phyloP scores from a whole-genome alignment of 495 filamentous ascomycete genomes.

The Xanthoparmelia taractica region DNA sequence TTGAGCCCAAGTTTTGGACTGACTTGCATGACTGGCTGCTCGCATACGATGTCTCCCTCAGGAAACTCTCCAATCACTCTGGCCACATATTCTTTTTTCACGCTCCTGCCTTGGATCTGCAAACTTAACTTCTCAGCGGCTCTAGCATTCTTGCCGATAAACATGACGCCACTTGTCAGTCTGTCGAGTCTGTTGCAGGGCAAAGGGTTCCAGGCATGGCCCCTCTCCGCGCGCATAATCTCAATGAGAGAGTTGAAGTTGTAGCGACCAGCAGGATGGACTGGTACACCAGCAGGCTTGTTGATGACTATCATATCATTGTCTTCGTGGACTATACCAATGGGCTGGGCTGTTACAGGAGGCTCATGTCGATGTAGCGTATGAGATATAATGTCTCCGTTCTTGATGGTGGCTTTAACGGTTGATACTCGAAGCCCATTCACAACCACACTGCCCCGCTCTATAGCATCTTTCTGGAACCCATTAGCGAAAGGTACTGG shows the following conservation, averaged over 20 bases:
- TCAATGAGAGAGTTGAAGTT: constrained; percentile 90
- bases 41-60: constrained; percentile 66
- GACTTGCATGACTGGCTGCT: constrained; percentile 87
- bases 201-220: constrained; percentile 60
- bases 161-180: constrained; percentile 94
- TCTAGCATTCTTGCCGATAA: constrained; percentile 75
- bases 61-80: constrained; percentile 88
- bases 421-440: constrained; percentile 58
- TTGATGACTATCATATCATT: constrained; percentile 89
- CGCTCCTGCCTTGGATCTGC: constrained; percentile 64
- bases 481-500: constrained; percentile 11
- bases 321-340: constrained; percentile 82
- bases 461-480: constrained; percentile 67
- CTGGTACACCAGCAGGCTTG: constrained; percentile 89
- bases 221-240: constrained; percentile 77
- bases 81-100: constrained; percentile 91
- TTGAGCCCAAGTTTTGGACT: constrained; percentile 94
- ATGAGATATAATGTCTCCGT: constrained; percentile 83
- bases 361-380: constrained; percentile 95
- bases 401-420: constrained; percentile 53
- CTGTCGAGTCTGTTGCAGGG: constrained; percentile 93
- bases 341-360: constrained; percentile 70
- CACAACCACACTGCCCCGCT: constrained; percentile 61
- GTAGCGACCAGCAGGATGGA: constrained; percentile 91
- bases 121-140: constrained; percentile 67